Base-by-base conservation (phyloP, 2,329 filamentous ascomycete genomes). In the Calonectria hawksworthii region DNA sequence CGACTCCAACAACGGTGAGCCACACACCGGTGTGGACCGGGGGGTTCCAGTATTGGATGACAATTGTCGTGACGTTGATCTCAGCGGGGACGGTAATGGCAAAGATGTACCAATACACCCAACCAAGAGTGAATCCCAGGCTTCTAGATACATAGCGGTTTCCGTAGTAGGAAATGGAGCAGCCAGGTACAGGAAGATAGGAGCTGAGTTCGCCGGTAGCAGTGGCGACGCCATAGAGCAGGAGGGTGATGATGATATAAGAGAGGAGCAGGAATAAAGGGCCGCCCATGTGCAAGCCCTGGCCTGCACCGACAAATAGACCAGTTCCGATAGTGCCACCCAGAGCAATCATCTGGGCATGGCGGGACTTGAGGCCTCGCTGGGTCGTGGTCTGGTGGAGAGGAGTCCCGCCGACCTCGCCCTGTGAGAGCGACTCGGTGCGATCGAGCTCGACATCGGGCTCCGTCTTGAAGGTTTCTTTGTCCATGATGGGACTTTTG, bases 21-120 rank as follows among this genome's bases (percentile, higher is more conserved):
- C 86, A 70, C 2, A 78, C 83, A 1, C 74, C 83, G 14, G 80
- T 80, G 50, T 82, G 81, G 0, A 83, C 72, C 23, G 71, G 59
- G 34, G 80, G 78, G 30, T 79, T 76, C 86, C 86, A 88, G 81
- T 87, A 89, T 75, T 88, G 85, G 13, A 89, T 84, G 68, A 89
- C 84, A 18, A 88, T 83, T n/a, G 85, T 86, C 28, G 86, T 86
- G 8, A 84, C 87, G 4, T 86, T 88, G 26, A 89, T 84, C 72
- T 89, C 88, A 75, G 88, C 85, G 3, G 86, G 86, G n/a, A 88
- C 86, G 3, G 86, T 87, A 67, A 89, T 88, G 41, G 87, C 86
- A n/a, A 87, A 86, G 69, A 88, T 84, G 75, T 88, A 89, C 86
- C 86, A 90, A 77, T 89, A 90, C 65, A 89, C 89, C 87, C 87